Percentiles rank a stretch among this genome's conserved stretches.
These are phyloP conservation scores for Cyclostephanos tholiformis DNA, from an alignment of 108 stramenopile genomes.

Conservation along the genomic window DNA sequence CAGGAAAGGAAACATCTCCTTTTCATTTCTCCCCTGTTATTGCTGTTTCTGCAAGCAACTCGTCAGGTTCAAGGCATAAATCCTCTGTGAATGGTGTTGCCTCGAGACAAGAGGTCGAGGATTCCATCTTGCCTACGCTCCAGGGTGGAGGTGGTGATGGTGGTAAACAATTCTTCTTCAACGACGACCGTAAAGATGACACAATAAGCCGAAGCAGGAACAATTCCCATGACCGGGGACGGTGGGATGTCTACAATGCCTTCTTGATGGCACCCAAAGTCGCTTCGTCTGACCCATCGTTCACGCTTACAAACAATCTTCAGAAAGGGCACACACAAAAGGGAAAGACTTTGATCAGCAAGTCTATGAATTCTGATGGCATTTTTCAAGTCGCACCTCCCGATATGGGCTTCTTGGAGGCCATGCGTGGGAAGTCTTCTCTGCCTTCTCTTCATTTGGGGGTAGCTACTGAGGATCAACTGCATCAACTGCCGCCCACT, in stretches of 20 bases:
- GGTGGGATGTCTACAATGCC: conserved; percentile 5
- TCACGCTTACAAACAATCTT: background rate
- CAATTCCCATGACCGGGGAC: background rate
- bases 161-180: too few species aligned
- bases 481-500: conserved; percentile 7
- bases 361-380: too few species aligned
- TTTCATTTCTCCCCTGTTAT: background rate
- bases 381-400: background rate
- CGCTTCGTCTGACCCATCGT: conserved; percentile 6
- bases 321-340: background rate
- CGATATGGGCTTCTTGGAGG: conserved; percentile 16
- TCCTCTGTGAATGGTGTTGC: background rate
- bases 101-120: background rate
- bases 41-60: too few species aligned
- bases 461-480: background rate
- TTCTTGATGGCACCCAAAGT: conserved; percentile 15
- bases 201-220: background rate
- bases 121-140: background rate
- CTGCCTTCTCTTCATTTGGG: background rate
- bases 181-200: background rate
- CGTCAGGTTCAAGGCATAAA: background rate
- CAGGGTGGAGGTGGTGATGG: background rate
- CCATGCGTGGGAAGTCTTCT: conserved; percentile 8
- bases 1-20: background rate
- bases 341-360: background rate